A percentile compares a stretch with the other conserved stretches of the same genome.
phyloP scores from a whole-genome alignment of 179 eudicot species.

The Beta corolliflora region DNA sequence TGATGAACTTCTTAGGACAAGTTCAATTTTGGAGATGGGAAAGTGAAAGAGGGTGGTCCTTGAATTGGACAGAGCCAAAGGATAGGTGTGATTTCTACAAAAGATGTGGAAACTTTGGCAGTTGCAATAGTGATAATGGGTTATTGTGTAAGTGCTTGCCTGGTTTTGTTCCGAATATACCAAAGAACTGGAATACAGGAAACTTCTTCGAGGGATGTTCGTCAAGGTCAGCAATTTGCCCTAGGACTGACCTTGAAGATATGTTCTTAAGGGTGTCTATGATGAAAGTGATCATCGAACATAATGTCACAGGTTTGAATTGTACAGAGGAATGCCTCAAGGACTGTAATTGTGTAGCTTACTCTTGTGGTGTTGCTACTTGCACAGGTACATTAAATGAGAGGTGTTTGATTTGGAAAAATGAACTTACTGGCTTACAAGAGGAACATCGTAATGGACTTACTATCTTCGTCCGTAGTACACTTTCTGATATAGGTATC shows the following conservation, averaged over 20 bases:
- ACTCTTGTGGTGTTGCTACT: conserved; percentile 19
- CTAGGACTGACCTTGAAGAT: neutral
- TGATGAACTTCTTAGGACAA: conserved; percentile 25
- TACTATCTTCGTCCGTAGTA: too few relatives aligned
- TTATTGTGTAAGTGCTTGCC: conserved; percentile 35
- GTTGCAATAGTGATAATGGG: conserved; percentile 24
- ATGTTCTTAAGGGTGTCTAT: conserved; percentile 30
- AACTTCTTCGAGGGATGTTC: conserved; percentile 34
- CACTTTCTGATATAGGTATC: too few relatives aligned
- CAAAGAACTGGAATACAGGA: conserved; percentile 21
- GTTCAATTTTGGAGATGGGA: conserved; percentile 23
- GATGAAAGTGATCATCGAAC: conserved; percentile 20
- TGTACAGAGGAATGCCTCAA: conserved; percentile 28
- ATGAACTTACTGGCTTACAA: too few relatives aligned
- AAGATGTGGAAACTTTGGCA: conserved; percentile 34
- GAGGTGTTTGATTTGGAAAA: conserved; percentile 29
- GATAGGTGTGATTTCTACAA: conserved; percentile 18
- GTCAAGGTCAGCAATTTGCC: neutral
- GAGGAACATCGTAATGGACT: too few relatives aligned
- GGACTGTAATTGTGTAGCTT: conserved; percentile 35
- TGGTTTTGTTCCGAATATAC: conserved; percentile 26
- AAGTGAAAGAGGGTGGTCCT: conserved; percentile 6
- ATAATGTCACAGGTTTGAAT: neutral
- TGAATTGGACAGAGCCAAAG: conserved; percentile 24
- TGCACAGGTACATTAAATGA: neutral